Evolutionary conservation across 768 basidiomycete species (phyloP), one percentile per base, ranked within the genome.

Genomic region (Hortiboletus flavorubellus): DNA sequence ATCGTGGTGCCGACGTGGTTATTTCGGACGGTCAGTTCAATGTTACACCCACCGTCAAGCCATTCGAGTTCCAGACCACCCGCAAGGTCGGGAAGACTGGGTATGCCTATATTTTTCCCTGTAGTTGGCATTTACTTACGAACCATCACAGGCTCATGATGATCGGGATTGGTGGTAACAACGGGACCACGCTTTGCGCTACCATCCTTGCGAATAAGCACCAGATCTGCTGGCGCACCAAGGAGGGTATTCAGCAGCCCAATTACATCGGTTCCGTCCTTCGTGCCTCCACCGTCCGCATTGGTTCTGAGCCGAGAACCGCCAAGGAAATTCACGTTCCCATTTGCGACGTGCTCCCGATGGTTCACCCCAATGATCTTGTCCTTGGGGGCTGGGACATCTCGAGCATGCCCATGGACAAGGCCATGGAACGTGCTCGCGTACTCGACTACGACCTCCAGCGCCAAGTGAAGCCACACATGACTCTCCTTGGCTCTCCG

Each of bases 341-440:
- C 16, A 76, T 98, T 66, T 90, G 87, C 10, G 94, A 96, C 65
- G 84, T 98, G 58, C 81, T 97, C 41, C 95, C 95, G 46, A 97
- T 96, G 92, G 93, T 95, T 46, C 94, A 98, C 75, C 96, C 96
- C 47, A 95, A 97, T 68, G 97, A 98, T 74, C 87, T 98, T 66
- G 91, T 97, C 61, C 83, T 98, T 59, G 93, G 97, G 46, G 96
- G 97, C 18, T 99, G 96, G 97, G 97, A 99, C 67, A 98, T 99
- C 67, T 97, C 94, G 41, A 82, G 86, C 41, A 41, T 84, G 38
- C 72, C 84, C 40, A 82, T 99, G 76, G 94, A 98, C 73, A 80
- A 87, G 73, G 93, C 97, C 14, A 97, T 98, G 94, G 76, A 80
- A 59, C 91, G 96, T 60, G 89, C 95, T 47, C 80, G 91, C 69